Evolutionary conservation across 768 basidiomycete genomes (phyloP), one percentile per base, ranked within the genome.

Genomic region (Leccinellum rugosiceps): DNA sequence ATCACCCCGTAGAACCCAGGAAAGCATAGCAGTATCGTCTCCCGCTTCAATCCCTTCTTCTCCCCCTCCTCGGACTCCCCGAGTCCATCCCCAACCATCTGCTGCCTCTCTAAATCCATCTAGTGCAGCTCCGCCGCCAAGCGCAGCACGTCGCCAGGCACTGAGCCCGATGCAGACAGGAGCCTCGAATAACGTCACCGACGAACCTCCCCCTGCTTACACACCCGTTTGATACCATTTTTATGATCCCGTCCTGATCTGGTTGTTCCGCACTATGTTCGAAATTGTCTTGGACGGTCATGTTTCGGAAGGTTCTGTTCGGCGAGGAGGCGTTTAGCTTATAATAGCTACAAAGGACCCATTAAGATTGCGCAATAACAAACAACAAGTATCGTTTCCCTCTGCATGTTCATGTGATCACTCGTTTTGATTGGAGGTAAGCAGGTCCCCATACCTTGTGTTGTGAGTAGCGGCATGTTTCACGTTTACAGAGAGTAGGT

Each of bases 161-260:
- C 43, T 63, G 10, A 10, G 53, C 6, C 50, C 59, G 15, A 52
- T 57, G 47, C 11, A 55, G 10, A 68, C 70, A 0, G 70, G 61
- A 14, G 30, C 31, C 30, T 51, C 56, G 14, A 52, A 21, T n/a
- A 51, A 32, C 25, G 17, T 19, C 6, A 25, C 43, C 21, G 57
- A 50, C 2, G 71, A 69, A 2, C 59, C 69, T 28, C 69, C 69
- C 11, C 69, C 69, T 13, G 64, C 71, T 28, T 70, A 70, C 13
- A 72, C 69, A 19, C 61, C 62, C 14, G 4, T 60, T 2, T 62
- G 28, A 71, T 14, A n/a, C 3, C 49, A 7, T 21, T 28, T 30
- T 19, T 50, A 38, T 1, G 19, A n/a, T n/a, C 47, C 32, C 10
- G 3, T 21, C 9, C 44, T 15, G 45, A 10, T 53, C 21, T 17